Percentiles rank a stretch among this genome's conserved stretches.
These are phyloP conservation scores for Fragaria nilgerrensis DNA, from an alignment of 306 rosid species.

Conservation along the genomic window DNA sequence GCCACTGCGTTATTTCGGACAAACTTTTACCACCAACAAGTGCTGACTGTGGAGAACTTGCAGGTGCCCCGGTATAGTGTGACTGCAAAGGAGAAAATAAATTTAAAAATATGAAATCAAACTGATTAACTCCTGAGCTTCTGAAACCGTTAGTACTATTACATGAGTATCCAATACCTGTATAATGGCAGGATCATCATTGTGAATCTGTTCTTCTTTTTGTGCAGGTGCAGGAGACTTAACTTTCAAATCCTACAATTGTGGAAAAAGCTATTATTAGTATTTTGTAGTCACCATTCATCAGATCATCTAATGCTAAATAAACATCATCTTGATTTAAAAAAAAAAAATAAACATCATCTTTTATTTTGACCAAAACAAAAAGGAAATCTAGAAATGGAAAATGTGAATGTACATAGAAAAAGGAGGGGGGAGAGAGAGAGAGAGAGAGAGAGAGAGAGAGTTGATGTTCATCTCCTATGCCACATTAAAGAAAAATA, in stretches of 20 bases:
- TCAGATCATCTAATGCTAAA: neutral
- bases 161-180: conserved; percentile 39
- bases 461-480: neutral
- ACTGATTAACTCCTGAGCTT: neutral
- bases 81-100: conserved; percentile 37
- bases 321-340: neutral
- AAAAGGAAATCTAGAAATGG: neutral
- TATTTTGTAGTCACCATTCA: neutral
- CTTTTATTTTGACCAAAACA: neutral
- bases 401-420: neutral
- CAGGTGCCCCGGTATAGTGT: conserved; percentile 32
- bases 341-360: neutral
- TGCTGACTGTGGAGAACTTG: conserved; percentile 29
- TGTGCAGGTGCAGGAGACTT: conserved; percentile 43
- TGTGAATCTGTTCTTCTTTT: conserved; percentile 36
- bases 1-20: conserved; percentile 43
- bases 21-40: conserved; percentile 34
- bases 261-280: neutral
- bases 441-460: no score
- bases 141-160: neutral
- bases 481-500: neutral
- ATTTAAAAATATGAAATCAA: neutral
- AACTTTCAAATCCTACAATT: conserved; percentile 68
- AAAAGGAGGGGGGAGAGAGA: no score
- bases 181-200: conserved; percentile 73